Conservation (phyloP, 768 basidiomycete species). For the Phaffia tasmanica region DNA sequence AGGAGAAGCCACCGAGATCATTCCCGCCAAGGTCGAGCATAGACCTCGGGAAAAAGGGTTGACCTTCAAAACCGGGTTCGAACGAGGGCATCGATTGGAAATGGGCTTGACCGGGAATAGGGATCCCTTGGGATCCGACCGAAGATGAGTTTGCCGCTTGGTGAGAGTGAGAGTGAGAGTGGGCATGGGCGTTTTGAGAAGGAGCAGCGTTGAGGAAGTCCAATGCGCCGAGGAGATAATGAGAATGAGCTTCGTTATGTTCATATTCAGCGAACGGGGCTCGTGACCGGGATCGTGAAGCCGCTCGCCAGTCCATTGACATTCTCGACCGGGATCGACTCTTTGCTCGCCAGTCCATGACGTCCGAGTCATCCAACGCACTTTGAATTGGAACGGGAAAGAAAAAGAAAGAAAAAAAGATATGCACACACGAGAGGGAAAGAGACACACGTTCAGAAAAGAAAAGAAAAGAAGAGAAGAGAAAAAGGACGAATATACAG, state of each 20-base stretch:
- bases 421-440: too few species aligned
- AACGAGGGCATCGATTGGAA: neutral
- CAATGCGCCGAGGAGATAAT: constrained; percentile 33
- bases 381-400: neutral
- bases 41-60: constrained; percentile 15
- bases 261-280: constrained; percentile 51
- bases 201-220: constrained; percentile 26
- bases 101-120: constrained; percentile 16
- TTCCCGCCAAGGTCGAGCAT: constrained; percentile 13
- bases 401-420: neutral
- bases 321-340: constrained; percentile 36
- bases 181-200: constrained; percentile 6
- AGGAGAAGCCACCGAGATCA: constrained; percentile 10
- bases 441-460: neutral
- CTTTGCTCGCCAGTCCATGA: constrained; percentile 85
- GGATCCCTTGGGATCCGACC: constrained; percentile 22
- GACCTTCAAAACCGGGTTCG: constrained; percentile 5
- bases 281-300: constrained; percentile 43
- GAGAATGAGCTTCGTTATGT: constrained; percentile 42
- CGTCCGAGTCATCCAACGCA: constrained; percentile 26
- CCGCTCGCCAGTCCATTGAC: constrained; percentile 66
- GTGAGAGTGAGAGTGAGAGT: neutral
- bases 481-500: neutral
- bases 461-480: neutral
- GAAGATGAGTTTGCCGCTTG: constrained; percentile 1